phyloP scores from a whole-genome alignment of 1,284 basidiomycete species.

The Phellinidium pouzarii region DNA sequence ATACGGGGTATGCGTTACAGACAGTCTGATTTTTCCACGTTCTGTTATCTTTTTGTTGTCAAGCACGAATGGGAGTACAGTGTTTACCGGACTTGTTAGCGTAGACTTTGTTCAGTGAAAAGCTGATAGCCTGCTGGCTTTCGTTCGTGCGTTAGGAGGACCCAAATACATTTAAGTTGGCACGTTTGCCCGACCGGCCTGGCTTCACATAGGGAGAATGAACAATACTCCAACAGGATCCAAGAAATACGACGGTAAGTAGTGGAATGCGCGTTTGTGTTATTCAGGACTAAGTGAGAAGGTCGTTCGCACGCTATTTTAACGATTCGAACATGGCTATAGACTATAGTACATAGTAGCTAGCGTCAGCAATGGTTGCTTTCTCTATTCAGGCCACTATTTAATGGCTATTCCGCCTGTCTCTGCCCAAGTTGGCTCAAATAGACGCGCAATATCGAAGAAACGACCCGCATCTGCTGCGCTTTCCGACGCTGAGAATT shows the following conservation, averaged over 20 bases:
- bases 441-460: background rate
- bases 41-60: background rate
- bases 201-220: constrained; percentile 21
- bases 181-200: constrained; percentile 32
- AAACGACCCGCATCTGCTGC: constrained; percentile 12
- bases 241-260: constrained; percentile 23
- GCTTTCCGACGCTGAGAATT: constrained; percentile 12
- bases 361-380: background rate
- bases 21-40: constrained; percentile 6
- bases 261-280: constrained; percentile 40
- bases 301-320: background rate
- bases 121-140: constrained; percentile 55
- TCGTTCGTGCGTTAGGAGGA: constrained; percentile 49
- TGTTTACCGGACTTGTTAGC: constrained; percentile 34
- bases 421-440: constrained; percentile 7
- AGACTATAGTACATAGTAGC: background rate
- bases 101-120: constrained; percentile 42
- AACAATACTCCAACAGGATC: constrained; percentile 41
- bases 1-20: constrained; percentile 40
- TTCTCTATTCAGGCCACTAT: background rate
- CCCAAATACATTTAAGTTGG: constrained; percentile 45
- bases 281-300: constrained; percentile 29
- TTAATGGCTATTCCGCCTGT: constrained; percentile 4
- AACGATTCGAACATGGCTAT: background rate
- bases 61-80: constrained; percentile 43